Evolutionary conservation across 805 yeast species (phyloP).

Genomic region (Huiozyma naganishii): DNA sequence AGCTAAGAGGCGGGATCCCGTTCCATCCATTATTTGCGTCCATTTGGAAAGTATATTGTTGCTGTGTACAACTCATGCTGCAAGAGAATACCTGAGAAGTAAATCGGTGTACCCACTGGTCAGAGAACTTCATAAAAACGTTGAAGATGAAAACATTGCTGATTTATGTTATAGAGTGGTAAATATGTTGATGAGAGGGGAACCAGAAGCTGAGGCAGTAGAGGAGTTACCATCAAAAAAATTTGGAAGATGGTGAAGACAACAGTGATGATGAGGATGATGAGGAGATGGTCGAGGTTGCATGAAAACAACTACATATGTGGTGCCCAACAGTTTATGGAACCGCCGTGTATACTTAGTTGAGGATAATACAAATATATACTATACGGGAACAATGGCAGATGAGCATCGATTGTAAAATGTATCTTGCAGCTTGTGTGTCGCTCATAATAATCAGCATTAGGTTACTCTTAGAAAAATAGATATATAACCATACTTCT

Average conservation of each 20-base stretch:
- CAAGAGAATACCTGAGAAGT: constrained; percentile 68
- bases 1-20: constrained; percentile 69
- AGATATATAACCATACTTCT: too few relatives aligned
- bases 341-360: too few relatives aligned
- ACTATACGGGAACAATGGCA: too few relatives aligned
- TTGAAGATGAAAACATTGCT: constrained; percentile 37
- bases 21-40: constrained; percentile 48
- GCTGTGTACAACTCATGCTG: constrained; percentile 61
- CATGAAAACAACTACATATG: constrained; percentile 7
- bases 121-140: constrained; percentile 70
- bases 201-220: constrained; percentile 37
- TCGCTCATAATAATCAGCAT: too few relatives aligned
- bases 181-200: constrained; percentile 89
- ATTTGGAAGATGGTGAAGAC: constrained; percentile 35
- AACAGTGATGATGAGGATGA: constrained; percentile 17
- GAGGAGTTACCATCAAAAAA: constrained; percentile 37
- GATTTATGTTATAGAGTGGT: constrained; percentile 78
- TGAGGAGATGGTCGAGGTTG: constrained; percentile 29
- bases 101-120: constrained; percentile 78
- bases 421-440: not conserved
- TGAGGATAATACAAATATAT: not conserved
- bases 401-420: too few relatives aligned
- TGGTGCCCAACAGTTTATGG: not conserved
- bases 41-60: constrained; percentile 75
- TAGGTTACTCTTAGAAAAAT: too few relatives aligned